These are phyloP conservation scores for Termitomyces sp. DNA, from an alignment of 768 basidiomycete genomes.

Conservation along the genomic window DNA sequence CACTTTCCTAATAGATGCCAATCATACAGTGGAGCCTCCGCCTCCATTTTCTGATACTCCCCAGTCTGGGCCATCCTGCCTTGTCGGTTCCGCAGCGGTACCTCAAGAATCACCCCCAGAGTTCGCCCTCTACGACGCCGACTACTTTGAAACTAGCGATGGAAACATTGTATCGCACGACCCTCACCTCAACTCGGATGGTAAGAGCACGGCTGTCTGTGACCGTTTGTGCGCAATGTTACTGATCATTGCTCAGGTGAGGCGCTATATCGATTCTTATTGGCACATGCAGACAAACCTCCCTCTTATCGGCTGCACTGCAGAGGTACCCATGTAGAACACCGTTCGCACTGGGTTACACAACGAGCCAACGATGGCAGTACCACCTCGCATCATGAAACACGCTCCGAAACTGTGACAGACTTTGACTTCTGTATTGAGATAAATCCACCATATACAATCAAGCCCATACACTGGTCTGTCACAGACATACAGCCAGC, in stretches of 20 bases:
- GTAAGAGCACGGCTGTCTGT: conserved; percentile 23
- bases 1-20: background rate
- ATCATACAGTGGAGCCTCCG: conserved; percentile 1
- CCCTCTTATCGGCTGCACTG: conserved; percentile 41
- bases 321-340: conserved; percentile 48
- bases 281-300: conserved; percentile 39
- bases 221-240: background rate
- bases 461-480: conserved; percentile 43
- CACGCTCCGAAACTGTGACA: conserved; percentile 43
- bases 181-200: conserved; percentile 60
- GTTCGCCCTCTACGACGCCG: conserved; percentile 60
- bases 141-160: conserved; percentile 41
- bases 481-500: conserved; percentile 52
- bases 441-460: conserved; percentile 32
- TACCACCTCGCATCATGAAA: conserved; percentile 30
- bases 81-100: background rate
- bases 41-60: conserved; percentile 7
- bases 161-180: conserved; percentile 69
- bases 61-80: background rate
- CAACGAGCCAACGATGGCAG: conserved; percentile 21
- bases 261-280: conserved; percentile 62
- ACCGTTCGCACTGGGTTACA: conserved; percentile 34
- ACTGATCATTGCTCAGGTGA: conserved; percentile 39
- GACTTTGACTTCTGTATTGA: conserved; percentile 66
- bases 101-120: conserved; percentile 39